A percentile compares a stretch with the other conserved stretches of the same genome.
These are phyloP conservation scores for Saccharomyces hybrid DNA, from an alignment of 1,139 yeast genomes.

Conservation along the genomic window DNA sequence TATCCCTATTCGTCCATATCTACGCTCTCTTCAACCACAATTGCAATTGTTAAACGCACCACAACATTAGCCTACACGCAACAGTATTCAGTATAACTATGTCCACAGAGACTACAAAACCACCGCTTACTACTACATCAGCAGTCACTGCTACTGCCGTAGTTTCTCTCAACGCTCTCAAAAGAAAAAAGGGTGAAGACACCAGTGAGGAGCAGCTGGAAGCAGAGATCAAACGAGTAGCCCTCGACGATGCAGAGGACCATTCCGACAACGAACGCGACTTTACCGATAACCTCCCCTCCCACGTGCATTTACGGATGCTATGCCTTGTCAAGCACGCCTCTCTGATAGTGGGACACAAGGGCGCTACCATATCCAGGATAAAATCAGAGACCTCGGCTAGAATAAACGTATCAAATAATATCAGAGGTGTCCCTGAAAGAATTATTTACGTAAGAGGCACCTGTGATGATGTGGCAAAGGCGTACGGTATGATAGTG, in stretches of 20 bases:
- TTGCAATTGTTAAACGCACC: not conserved
- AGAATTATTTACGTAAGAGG: constrained; percentile 74
- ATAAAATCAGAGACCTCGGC: constrained; percentile 61
- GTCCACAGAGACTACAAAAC: not conserved
- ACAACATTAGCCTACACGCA: not conserved
- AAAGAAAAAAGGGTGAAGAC: constrained; percentile 10
- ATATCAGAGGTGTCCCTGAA: constrained; percentile 65
- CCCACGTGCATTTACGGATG: constrained; percentile 59
- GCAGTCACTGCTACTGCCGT: not conserved
- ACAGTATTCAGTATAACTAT: not conserved
- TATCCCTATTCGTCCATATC: not conserved
- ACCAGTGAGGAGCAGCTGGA: constrained; percentile 7
- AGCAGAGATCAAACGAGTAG: constrained; percentile 11
- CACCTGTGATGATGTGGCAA: constrained; percentile 70
- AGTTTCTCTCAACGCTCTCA: constrained; percentile 4
- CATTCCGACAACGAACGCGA: constrained; percentile 2
- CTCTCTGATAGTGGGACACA: constrained; percentile 65
- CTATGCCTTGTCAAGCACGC: constrained; percentile 75
- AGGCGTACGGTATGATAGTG: constrained; percentile 70
- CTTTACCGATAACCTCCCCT: constrained; percentile 21
- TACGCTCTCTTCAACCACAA: not conserved
- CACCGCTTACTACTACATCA: not conserved
- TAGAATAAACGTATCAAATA: constrained; percentile 70
- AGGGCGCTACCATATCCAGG: constrained; percentile 63
- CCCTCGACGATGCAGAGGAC: constrained; percentile 9